These are phyloP conservation scores for Pontederia paniculata DNA, from an alignment of 176 grass and related monocot species.

Conservation along the genomic window DNA sequence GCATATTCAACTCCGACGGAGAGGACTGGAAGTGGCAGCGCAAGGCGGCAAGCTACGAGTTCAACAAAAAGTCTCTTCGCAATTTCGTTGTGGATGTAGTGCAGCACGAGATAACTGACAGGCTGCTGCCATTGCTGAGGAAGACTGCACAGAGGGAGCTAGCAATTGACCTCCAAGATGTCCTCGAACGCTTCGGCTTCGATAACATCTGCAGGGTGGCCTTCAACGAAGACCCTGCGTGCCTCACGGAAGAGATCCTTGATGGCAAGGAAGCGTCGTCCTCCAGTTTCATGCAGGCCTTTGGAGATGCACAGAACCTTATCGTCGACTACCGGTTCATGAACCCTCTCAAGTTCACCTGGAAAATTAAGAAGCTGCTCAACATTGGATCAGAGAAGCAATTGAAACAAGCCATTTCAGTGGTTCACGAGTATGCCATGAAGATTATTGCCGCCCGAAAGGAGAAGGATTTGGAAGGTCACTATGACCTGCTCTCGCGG, in stretches of 20 bases:
- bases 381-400: slow-evolving; percentile 29
- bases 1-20: slow-evolving; percentile 38
- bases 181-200: slow-evolving; percentile 26
- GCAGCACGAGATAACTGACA: slow-evolving; percentile 17
- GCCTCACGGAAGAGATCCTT: not conserved
- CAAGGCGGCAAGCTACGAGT: slow-evolving; percentile 32
- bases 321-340: not conserved
- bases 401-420: slow-evolving; percentile 19
- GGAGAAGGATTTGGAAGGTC: slow-evolving; percentile 6
- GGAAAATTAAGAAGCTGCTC: slow-evolving; percentile 43
- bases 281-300: not conserved
- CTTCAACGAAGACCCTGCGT: slow-evolving; percentile 7
- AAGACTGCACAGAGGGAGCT: not conserved
- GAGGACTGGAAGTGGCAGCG: slow-evolving; percentile 30
- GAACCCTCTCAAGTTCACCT: not conserved
- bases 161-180: not conserved
- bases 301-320: not conserved
- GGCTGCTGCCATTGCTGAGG: slow-evolving; percentile 11
- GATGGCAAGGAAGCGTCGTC: not conserved
- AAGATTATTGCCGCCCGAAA: slow-evolving; percentile 29
- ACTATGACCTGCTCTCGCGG: slow-evolving; percentile 24
- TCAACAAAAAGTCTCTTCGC: slow-evolving; percentile 31
- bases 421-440: slow-evolving; percentile 22
- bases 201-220: slow-evolving; percentile 49
- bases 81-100: slow-evolving; percentile 24